phyloP scores from a whole-genome alignment of 2,329 filamentous ascomycete genomes.

The Monilinia fructigena region DNA sequence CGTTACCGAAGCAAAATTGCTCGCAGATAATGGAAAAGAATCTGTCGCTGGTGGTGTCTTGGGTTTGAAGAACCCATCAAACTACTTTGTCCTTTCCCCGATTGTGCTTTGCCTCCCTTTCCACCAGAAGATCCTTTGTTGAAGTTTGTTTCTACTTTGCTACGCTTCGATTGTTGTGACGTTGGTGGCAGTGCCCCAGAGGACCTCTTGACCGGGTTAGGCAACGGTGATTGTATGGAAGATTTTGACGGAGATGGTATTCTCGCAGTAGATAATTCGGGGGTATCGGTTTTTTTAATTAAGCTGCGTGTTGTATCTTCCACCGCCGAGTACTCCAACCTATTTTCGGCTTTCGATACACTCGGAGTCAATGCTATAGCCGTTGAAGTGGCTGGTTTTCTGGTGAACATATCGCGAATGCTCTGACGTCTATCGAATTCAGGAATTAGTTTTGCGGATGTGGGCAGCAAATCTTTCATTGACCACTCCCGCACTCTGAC shows the following conservation, averaged over 20 bases:
- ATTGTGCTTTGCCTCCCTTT: constrained; percentile 47
- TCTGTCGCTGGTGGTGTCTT: constrained; percentile 41
- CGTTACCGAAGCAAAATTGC: not conserved
- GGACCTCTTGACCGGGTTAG: constrained; percentile 27
- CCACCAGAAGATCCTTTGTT: constrained; percentile 30
- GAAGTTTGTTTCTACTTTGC: constrained; percentile 44
- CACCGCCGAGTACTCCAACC: not conserved
- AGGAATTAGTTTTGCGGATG: constrained; percentile 80
- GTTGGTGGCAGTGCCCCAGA: constrained; percentile 16
- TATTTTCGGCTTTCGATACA: not conserved
- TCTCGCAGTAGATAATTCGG: constrained; percentile 1
- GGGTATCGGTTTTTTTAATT: not conserved
- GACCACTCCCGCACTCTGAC: constrained; percentile 65
- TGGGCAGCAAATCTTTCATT: constrained; percentile 63
- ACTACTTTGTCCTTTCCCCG: constrained; percentile 41
- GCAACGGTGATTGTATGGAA: not conserved
- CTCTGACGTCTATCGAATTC: constrained; percentile 82
- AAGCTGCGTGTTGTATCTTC: not conserved
- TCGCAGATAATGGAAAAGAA: not conserved
- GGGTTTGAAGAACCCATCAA: constrained; percentile 76
- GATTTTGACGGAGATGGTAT: not conserved
- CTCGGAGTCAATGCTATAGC: not conserved
- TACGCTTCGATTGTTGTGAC: constrained; percentile 47
- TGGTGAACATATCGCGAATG: constrained; percentile 91
- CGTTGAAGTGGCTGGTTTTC: constrained; percentile 43